These are phyloP conservation scores for Maudiozyma humilis DNA, from an alignment of 1,139 yeast genomes.

Conservation along the genomic window DNA sequence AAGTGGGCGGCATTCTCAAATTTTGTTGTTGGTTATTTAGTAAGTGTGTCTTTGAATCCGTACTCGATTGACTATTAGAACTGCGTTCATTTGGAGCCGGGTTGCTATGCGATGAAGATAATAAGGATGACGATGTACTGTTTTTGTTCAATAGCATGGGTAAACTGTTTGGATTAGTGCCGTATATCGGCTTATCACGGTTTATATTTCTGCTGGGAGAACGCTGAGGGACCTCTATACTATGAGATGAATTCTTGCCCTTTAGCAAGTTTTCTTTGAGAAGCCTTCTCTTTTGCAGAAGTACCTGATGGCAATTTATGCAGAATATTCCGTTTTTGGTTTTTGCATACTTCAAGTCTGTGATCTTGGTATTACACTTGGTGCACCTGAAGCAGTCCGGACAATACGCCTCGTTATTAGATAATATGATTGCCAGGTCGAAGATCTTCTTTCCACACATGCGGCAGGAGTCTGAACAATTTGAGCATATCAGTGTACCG, in stretches of 20 bases:
- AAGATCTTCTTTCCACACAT: constrained; percentile 83
- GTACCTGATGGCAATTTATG: constrained; percentile 81
- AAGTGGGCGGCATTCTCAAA: not conserved
- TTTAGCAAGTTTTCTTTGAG: constrained; percentile 30
- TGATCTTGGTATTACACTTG: constrained; percentile 77
- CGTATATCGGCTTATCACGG: constrained; percentile 2
- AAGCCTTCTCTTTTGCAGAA: constrained; percentile 36
- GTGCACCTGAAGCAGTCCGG: constrained; percentile 84
- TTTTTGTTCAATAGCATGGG: not conserved
- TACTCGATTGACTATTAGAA: not conserved
- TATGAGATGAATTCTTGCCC: not conserved
- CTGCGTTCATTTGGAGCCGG: not conserved
- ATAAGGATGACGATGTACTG: not conserved
- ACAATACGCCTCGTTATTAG: constrained; percentile 90
- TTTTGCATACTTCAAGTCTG: constrained; percentile 83
- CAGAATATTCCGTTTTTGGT: constrained; percentile 91
- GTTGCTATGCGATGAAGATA: not conserved
- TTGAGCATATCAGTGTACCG: constrained; percentile 80
- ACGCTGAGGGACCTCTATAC: not conserved
- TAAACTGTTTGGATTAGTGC: not conserved
- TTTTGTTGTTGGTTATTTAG: not conserved
- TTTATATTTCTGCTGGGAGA: constrained; percentile 1
- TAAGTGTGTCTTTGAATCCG: not conserved
- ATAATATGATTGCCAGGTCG: constrained; percentile 66
- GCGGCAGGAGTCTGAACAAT: constrained; percentile 81